Conservation (phyloP, 805 yeast species). For the Nakazawaea molendinolei region DNA sequence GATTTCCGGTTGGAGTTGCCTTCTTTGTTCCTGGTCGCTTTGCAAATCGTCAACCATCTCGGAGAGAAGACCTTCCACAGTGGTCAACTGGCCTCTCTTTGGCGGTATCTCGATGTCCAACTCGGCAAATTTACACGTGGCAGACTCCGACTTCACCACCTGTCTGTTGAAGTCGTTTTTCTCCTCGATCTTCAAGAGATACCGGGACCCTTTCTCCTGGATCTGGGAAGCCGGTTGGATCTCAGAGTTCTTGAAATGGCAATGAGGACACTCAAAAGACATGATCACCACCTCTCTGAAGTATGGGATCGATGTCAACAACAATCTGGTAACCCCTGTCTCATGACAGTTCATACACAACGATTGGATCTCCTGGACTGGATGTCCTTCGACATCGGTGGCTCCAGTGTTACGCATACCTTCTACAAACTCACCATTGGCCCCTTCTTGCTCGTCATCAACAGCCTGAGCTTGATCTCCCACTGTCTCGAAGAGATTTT, state of each 20-base stretch:
- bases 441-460: slow-evolving; percentile 23
- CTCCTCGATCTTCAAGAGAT: slow-evolving; percentile 59
- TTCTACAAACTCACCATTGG: slow-evolving; percentile 17
- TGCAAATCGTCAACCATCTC: slow-evolving; percentile 81
- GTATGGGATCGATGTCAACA: slow-evolving; percentile 84
- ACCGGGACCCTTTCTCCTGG: slow-evolving; percentile 81
- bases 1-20: slow-evolving; percentile 64
- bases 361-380: slow-evolving; percentile 92
- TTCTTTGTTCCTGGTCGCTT: slow-evolving; percentile 77
- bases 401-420: slow-evolving; percentile 69
- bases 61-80: slow-evolving; percentile 78
- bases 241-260: slow-evolving; percentile 86
- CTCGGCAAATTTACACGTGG: slow-evolving; percentile 72
- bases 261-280: slow-evolving; percentile 95
- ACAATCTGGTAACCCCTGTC: slow-evolving; percentile 74
- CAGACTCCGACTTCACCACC: slow-evolving; percentile 85
- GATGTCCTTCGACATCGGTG: slow-evolving; percentile 79
- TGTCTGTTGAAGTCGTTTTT: slow-evolving; percentile 80
- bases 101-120: slow-evolving; percentile 94
- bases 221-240: slow-evolving; percentile 93
- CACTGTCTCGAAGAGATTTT: slow-evolving; percentile 48
- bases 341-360: slow-evolving; percentile 94
- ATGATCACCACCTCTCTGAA: slow-evolving; percentile 87
- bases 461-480: slow-evolving; percentile 52
- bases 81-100: slow-evolving; percentile 87